These are phyloP conservation scores for Apiotrichum mycotoxinovorans DNA, from an alignment of 1,284 basidiomycete species.

Conservation along the genomic window DNA sequence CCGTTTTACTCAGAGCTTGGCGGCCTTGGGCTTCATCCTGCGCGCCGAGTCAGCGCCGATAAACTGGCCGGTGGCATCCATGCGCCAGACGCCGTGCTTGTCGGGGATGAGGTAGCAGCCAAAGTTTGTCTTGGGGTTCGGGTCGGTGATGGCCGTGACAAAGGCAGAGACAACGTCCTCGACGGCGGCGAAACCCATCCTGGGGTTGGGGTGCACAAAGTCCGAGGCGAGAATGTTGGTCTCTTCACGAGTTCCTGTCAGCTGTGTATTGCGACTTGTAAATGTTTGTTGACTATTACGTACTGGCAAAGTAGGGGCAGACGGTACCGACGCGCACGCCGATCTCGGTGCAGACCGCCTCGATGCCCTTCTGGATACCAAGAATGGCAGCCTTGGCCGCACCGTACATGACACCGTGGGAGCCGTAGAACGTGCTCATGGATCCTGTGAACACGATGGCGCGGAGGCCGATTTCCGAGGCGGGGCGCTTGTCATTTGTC, in stretches of 20 bases:
- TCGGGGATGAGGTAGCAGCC: constrained; percentile 20
- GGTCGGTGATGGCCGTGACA: constrained; percentile 10
- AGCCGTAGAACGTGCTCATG: constrained; percentile 18
- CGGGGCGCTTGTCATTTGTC: constrained; percentile 12
- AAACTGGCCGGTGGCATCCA: constrained; percentile 11
- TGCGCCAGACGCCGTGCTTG: constrained; percentile 19
- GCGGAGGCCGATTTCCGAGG: constrained; percentile 6
- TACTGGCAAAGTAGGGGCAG: constrained; percentile 22
- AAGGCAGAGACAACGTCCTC: constrained; percentile 20
- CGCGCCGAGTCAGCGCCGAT: constrained; percentile 16
- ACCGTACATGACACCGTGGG: constrained; percentile 17
- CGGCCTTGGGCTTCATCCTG: constrained; percentile 1
- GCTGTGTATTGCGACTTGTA: neutral
- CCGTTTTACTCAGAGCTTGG: constrained; percentile 7
- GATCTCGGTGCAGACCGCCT: constrained; percentile 1
- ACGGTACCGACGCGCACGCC: constrained; percentile 12
- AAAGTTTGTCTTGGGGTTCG: constrained; percentile 16
- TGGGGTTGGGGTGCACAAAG: constrained; percentile 21
- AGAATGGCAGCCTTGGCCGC: constrained; percentile 20
- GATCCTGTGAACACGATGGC: constrained; percentile 11
- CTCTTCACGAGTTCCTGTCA: constrained; percentile 2
- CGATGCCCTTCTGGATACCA: constrained; percentile 17
- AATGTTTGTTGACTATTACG: neutral
- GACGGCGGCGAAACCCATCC: constrained; percentile 16
- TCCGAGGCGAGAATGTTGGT: constrained; percentile 14